Percentiles rank a stretch among this genome's conserved stretches.
Evolutionary conservation across 257 asterid genomes (phyloP).

Genomic region (Verbena officinalis): DNA sequence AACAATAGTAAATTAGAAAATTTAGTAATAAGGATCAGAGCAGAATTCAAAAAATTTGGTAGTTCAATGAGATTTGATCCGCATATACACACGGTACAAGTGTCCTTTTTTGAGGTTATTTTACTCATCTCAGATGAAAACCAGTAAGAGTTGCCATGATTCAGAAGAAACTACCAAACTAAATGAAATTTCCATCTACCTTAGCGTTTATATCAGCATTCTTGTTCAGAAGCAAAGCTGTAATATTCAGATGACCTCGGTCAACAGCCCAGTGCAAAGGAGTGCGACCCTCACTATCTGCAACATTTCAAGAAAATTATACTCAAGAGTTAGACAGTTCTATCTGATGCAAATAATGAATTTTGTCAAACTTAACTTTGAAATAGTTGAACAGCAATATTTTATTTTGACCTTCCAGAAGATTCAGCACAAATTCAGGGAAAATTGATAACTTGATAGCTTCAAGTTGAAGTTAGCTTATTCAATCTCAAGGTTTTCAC

Average conservation of each 20-base stretch:
- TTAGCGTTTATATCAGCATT: conserved; percentile 80
- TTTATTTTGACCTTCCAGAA: not conserved
- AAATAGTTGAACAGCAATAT: not conserved
- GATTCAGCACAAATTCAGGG: not conserved
- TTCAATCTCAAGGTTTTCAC: not conserved
- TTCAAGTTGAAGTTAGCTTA: conserved; percentile 10
- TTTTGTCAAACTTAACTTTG: not conserved
- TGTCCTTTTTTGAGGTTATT: not conserved
- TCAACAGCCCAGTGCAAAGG: conserved; percentile 99
- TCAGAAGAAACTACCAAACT: conserved; percentile 16
- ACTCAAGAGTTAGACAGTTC: conserved; percentile 15
- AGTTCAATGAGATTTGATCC: too few species aligned
- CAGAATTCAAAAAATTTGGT: too few species aligned
- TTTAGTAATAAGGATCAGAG: too few species aligned
- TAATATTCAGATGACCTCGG: conserved; percentile 78
- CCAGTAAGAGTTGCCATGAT: not conserved
- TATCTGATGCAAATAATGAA: not conserved
- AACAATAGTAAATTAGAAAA: not conserved
- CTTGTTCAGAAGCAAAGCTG: conserved; percentile 67
- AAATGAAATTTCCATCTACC: conserved; percentile 46
- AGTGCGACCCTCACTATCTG: conserved; percentile 98
- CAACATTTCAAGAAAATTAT: conserved; percentile 34
- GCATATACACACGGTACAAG: too few species aligned
- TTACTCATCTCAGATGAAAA: conserved; percentile 8
- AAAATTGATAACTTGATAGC: conserved; percentile 17